Evolutionary conservation across 768 basidiomycete species (phyloP).

Genomic region (Lactarius sp.): DNA sequence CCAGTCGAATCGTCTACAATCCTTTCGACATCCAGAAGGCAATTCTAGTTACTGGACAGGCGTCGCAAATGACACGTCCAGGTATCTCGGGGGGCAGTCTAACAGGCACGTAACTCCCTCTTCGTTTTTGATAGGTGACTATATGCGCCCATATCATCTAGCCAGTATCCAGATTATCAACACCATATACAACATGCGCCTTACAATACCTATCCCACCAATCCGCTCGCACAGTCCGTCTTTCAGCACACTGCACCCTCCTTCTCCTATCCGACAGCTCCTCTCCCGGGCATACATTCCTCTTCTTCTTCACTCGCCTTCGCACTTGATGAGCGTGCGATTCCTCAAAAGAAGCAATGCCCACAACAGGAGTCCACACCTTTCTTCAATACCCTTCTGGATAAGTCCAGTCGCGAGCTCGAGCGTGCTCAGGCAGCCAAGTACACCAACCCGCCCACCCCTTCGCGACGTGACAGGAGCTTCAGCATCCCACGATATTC

Average conservation of each 20-base stretch:
- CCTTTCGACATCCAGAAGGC: constrained; percentile 40
- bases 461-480: constrained; percentile 28
- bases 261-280: constrained; percentile 66
- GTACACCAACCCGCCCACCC: constrained; percentile 23
- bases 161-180: constrained; percentile 32
- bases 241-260: constrained; percentile 59
- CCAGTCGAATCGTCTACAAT: constrained; percentile 52
- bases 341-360: constrained; percentile 34
- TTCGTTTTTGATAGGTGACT: constrained; percentile 3
- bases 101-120: constrained; percentile 7
- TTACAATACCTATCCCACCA: constrained; percentile 42
- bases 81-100: constrained; percentile 50
- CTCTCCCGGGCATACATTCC: constrained; percentile 54
- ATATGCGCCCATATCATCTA: constrained; percentile 20
- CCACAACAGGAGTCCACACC: constrained; percentile 52
- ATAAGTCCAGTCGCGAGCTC: constrained; percentile 47
- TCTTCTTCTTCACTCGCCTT: constrained; percentile 72
- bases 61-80: constrained; percentile 55
- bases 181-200: constrained; percentile 41
- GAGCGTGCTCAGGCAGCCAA: constrained; percentile 30
- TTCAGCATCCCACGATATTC: constrained; percentile 30
- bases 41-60: constrained; percentile 61
- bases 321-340: constrained; percentile 53
- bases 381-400: constrained; percentile 66
- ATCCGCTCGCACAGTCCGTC: constrained; percentile 57